Conservation (phyloP, 1,139 yeast species). For the Protomyces inundatus region DNA sequence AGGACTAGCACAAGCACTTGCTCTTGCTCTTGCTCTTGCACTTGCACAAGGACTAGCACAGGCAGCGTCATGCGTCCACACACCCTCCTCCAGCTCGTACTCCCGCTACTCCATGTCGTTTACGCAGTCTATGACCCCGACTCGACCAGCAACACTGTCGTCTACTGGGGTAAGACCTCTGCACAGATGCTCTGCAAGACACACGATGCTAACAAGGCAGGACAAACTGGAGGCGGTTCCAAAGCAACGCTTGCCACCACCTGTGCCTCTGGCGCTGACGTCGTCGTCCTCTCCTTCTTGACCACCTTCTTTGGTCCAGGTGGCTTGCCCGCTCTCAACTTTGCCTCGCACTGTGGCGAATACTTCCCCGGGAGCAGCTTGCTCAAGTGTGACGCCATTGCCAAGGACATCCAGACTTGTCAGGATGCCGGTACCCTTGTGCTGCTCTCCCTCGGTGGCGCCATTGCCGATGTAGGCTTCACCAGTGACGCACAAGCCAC, state of each 20-base stretch:
- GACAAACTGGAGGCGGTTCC: background rate
- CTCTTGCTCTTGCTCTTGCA: too few relatives aligned
- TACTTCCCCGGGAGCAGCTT: conserved; percentile 36
- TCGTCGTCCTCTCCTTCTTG: conserved; percentile 66
- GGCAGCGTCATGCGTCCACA: background rate
- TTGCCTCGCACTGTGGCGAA: conserved; percentile 52
- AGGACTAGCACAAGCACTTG: too few relatives aligned
- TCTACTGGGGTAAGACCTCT: background rate
- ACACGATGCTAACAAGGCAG: background rate
- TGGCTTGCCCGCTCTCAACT: conserved; percentile 50
- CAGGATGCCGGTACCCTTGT: conserved; percentile 73
- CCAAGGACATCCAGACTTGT: conserved; percentile 68
- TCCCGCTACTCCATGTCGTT: background rate
- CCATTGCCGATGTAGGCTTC: conserved; percentile 73
- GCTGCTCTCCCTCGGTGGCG: conserved; percentile 82
- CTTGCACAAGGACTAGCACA: too few relatives aligned
- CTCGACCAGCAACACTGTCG: background rate
- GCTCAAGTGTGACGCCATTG: conserved; percentile 40
- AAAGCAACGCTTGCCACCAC: background rate
- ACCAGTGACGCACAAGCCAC: conserved; percentile 56
- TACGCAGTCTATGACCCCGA: background rate
- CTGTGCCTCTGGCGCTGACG: conserved; percentile 28
- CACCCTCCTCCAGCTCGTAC: background rate
- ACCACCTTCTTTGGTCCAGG: conserved; percentile 51
- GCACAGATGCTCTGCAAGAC: background rate